Percentiles rank a stretch among this genome's conserved stretches.
phyloP scores from a whole-genome alignment of 805 yeast genomes.

The Wickerhamiella sorbophila region DNA sequence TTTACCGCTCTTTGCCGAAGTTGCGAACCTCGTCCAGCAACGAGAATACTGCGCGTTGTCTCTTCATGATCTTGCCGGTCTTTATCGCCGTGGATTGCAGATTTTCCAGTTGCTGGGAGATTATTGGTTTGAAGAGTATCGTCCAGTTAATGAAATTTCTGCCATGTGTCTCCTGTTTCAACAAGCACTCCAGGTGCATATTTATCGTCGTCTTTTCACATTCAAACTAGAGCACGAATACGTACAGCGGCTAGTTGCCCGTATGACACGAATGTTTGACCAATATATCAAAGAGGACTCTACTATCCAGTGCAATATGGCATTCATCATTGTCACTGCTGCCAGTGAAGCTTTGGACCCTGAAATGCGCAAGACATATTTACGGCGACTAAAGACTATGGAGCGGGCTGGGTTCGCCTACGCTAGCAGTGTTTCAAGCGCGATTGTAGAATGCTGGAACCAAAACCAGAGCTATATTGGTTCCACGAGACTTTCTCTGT shows the following conservation, averaged over 20 bases:
- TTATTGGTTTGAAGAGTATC: conserved; percentile 15
- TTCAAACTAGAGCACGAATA: conserved; percentile 33
- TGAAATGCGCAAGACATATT: conserved; percentile 26
- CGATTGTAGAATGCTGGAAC: conserved; percentile 42
- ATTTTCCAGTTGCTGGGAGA: conserved; percentile 13
- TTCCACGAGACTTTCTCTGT: conserved; percentile 31
- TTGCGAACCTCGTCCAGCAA: conserved; percentile 28
- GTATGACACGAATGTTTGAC: conserved; percentile 28
- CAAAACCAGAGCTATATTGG: conserved; percentile 34
- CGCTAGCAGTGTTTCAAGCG: conserved; percentile 22
- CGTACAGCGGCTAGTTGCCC: conserved; percentile 35
- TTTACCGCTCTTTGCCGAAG: conserved; percentile 42
- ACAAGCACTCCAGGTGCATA: conserved; percentile 39
- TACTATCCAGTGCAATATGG: conserved; percentile 41
- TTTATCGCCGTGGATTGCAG: conserved; percentile 9
- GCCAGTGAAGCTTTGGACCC: conserved; percentile 41
- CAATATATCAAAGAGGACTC: conserved; percentile 32
- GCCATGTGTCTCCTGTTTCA: conserved; percentile 33
- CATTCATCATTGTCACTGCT: conserved; percentile 42
- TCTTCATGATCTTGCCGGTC: background rate
- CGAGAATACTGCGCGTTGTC: conserved; percentile 17
- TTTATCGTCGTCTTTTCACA: conserved; percentile 40
- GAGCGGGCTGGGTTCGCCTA: conserved; percentile 31
- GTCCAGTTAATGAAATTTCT: conserved; percentile 14
- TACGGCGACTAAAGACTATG: conserved; percentile 30